Conservation (phyloP, 495 filamentous ascomycete species). For the Endocarpon pusillum region DNA sequence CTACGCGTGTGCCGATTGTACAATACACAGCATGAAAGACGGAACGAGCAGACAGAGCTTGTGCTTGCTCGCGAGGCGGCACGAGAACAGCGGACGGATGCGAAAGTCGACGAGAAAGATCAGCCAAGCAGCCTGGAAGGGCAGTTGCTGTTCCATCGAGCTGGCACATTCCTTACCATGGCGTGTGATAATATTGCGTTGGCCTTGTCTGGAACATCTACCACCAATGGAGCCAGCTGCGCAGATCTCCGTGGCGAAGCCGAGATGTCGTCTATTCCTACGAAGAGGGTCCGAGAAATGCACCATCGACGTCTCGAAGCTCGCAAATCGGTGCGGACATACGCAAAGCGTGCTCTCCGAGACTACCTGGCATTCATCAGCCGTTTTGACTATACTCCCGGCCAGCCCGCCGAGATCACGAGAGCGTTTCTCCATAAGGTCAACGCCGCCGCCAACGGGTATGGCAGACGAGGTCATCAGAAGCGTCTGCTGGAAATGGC, state of each 20-base stretch:
- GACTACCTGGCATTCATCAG: constrained; percentile 54
- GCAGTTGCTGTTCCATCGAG: constrained; percentile 61
- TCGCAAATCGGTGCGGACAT: constrained; percentile 44
- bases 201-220: constrained; percentile 20
- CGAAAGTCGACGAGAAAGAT: constrained; percentile 46
- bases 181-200: constrained; percentile 45
- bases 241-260: background rate
- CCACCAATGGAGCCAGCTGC: background rate
- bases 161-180: constrained; percentile 52
- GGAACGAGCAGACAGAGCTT: background rate
- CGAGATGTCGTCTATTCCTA: no score
- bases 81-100: constrained; percentile 28
- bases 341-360: constrained; percentile 55
- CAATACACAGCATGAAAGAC: constrained; percentile 8
- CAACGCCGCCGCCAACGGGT: constrained; percentile 33
- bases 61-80: constrained; percentile 16
- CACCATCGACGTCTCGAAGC: constrained; percentile 34
- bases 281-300: no score
- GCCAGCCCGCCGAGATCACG: constrained; percentile 41
- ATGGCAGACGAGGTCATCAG: constrained; percentile 14
- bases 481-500: constrained; percentile 15
- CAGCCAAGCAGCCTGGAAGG: constrained; percentile 56
- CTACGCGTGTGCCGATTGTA: constrained; percentile 39
- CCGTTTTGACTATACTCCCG: constrained; percentile 59
- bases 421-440: constrained; percentile 52